Conservation (phyloP, 345 rosid genomes). For the Eucalyptus regnans region DNA sequence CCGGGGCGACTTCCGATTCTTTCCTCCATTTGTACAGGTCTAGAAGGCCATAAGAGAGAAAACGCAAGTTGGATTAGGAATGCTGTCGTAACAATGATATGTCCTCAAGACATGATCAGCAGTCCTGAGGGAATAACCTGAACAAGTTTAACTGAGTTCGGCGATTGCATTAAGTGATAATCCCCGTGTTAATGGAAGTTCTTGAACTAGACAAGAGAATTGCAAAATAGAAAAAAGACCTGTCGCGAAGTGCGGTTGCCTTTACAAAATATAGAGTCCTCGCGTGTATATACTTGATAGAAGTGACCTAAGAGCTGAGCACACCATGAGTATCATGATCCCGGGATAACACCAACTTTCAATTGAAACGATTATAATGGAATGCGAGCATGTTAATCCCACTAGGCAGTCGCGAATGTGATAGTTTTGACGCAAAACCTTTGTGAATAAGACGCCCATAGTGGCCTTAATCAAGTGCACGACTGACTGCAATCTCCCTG, state of each 20-base stretch:
- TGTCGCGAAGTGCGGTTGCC: rapidly evolving
- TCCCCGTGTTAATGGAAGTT: not conserved
- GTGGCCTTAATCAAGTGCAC: not conserved
- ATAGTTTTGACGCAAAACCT: not conserved
- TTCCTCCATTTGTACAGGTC: not conserved
- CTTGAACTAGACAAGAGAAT: not conserved
- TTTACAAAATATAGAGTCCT: not conserved
- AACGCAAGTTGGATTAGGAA: not conserved
- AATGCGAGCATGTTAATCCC: not conserved
- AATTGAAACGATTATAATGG: not conserved
- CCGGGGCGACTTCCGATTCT: not conserved
- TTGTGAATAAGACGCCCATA: not conserved
- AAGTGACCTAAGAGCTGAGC: not conserved
- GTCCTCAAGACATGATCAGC: not conserved
- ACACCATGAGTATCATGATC: not conserved
- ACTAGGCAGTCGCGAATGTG: not conserved
- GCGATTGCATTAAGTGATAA: not conserved
- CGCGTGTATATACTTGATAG: not conserved
- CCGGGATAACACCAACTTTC: not conserved
- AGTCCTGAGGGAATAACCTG: not conserved
- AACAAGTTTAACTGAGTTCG: not conserved
- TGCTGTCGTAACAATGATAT: not conserved
- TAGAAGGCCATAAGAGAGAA: not conserved
- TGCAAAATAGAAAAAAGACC: not conserved
- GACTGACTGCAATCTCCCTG: not conserved